Evolutionary conservation across 129 eudicot species (phyloP).

Genomic region (Helianthus annuus): DNA sequence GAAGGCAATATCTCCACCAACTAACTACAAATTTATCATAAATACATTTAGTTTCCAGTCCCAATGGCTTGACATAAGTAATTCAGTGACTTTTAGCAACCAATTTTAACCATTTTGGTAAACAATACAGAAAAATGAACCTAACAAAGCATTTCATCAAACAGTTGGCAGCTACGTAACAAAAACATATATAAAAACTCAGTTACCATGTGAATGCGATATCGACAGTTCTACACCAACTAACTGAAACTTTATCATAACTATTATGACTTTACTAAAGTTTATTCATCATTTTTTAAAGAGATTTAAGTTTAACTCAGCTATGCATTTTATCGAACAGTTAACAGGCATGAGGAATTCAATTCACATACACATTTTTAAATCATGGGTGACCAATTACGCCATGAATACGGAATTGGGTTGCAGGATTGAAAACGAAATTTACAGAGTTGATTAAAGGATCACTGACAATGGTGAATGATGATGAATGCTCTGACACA

Average conservation of each 20-base stretch:
- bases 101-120: too few relatives aligned
- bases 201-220: conserved; percentile 2
- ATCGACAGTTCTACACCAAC: not conserved
- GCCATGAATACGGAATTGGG: conserved; percentile 8
- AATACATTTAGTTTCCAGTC: not conserved
- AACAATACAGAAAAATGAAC: not conserved
- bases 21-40: conserved; percentile 32
- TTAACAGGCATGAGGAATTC: not conserved
- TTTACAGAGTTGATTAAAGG: not conserved
- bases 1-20: conserved; percentile 40
- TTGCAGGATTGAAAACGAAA: not conserved
- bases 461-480: not conserved
- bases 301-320: not conserved
- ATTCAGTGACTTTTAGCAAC: not conserved
- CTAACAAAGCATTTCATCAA: not conserved
- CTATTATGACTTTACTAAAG: not conserved
- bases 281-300: not conserved
- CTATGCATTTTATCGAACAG: not conserved
- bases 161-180: not conserved
- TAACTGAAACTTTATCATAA: conserved; percentile 10
- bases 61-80: not conserved
- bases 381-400: conserved; percentile 3
- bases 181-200: not conserved
- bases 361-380: not conserved
- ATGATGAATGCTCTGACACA: conserved; percentile 11